Evolutionary conservation across 163 green algal species (phyloP).

Genomic region (Scenedesmus sp.): DNA sequence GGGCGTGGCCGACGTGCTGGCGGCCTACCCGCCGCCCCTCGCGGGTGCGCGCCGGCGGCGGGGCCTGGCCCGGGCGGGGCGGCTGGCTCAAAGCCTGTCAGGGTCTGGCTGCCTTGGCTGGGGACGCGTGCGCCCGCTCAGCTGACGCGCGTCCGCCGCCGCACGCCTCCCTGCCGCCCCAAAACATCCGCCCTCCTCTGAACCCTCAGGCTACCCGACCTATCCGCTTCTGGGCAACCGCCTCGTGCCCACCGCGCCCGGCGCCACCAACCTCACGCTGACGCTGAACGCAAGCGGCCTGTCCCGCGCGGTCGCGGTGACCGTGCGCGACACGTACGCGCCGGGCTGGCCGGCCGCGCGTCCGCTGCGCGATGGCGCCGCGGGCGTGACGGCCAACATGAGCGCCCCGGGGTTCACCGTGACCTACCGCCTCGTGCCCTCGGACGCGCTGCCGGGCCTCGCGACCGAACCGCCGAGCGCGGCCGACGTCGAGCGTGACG

Average conservation of each 20-base stretch:
- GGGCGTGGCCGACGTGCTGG: conserved; percentile 20
- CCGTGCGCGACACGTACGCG: conserved; percentile 35
- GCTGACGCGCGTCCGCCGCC: neutral
- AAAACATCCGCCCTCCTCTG: too few relatives aligned
- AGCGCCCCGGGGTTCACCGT: conserved; percentile 43
- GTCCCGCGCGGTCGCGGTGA: neutral
- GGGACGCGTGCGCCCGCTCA: too few relatives aligned
- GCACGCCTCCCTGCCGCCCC: too few relatives aligned
- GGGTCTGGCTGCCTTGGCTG: too few relatives aligned
- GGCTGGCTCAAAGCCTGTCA: too few relatives aligned
- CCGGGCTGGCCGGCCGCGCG: conserved; percentile 15
- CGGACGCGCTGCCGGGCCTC: neutral
- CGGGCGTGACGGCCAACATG: conserved; percentile 48
- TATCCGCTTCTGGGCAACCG: conserved; percentile 38
- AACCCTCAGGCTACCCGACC: conserved; percentile 30
- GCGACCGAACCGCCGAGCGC: neutral
- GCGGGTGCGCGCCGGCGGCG: conserved; percentile 2
- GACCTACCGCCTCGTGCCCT: conserved; percentile 42
- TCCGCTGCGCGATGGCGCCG: neutral
- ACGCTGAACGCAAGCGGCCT: too few relatives aligned
- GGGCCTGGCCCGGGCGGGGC: too few relatives aligned
- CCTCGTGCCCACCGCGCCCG: conserved; percentile 26
- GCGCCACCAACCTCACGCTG: conserved; percentile 9
- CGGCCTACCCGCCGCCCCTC: conserved; percentile 9
- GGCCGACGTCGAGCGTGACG: too few relatives aligned